Base-by-base conservation (phyloP, 805 yeast genomes). In the Hanseniaspora valbyensis region DNA sequence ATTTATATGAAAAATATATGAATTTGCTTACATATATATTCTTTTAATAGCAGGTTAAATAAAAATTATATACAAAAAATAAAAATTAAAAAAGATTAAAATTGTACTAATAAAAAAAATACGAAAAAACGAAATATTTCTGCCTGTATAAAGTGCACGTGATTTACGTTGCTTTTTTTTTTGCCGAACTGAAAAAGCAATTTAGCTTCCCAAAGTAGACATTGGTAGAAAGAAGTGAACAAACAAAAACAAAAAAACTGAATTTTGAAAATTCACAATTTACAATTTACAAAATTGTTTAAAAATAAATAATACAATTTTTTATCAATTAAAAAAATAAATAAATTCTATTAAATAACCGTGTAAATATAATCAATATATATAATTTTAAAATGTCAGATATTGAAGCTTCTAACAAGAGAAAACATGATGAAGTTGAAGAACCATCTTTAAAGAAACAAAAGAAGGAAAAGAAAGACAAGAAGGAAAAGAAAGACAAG, bases 371-470 rank as follows among this genome's bases (percentile, higher is more conserved):
- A 41, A 18, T 7, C 40, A 8, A 7, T 28, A 9, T 28, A 16
- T 2, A 22, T 3, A 34, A 18, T 16, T 7, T 34, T 18, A 34
- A 16, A 52, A 64, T 63, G 62, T 57, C 64, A 10, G 68, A 66
- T 38, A 60, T 66, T 49, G 64, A 64, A 46, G 66, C 66, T 24
- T 61, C 66, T 55, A 70, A 66, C 53, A 69, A 73, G 55, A 68
- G 68, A 59, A 63, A 66, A 57, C 54, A 56, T 53, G 59, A 67
- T 56, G 63, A 65, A 54, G 57, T 59, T 54, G 59, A 63, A 55
- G 51, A 53, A 59, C 56, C 56, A 51, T 16, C 46, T 28, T 58
- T 56, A 30, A 57, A 64, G 57, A 54, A 65, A 56, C 54, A 51
- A 50, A 67, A 68, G 56, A 63, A 62, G 54, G 63, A 61, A 16